Evolutionary conservation across 1,284 basidiomycete genomes (phyloP).

Genomic region (Trametes versicolor): DNA sequence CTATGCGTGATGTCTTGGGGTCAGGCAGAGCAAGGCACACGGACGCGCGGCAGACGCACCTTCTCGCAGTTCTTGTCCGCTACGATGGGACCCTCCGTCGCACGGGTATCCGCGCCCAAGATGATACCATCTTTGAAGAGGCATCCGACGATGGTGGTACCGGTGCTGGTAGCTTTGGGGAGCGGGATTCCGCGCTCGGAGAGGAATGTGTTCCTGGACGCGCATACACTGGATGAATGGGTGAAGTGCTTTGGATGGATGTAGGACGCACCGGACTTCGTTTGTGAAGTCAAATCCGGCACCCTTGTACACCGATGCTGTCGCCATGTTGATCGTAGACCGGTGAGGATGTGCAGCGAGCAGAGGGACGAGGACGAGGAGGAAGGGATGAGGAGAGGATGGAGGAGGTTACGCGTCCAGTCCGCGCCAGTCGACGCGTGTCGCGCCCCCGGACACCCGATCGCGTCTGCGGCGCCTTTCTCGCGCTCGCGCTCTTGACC

Average conservation of each 20-base stretch:
- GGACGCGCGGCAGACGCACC: conserved; percentile 56
- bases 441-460: conserved; percentile 29
- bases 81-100: conserved; percentile 95
- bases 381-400: conserved; percentile 14
- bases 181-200: conserved; percentile 72
- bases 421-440: conserved; percentile 34
- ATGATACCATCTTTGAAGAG: conserved; percentile 94
- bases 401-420: conserved; percentile 37
- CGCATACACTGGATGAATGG: background rate
- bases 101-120: conserved; percentile 96
- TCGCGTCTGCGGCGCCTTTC: background rate
- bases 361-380: conserved; percentile 6
- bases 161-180: conserved; percentile 92
- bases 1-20: conserved; percentile 50
- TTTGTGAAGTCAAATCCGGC: conserved; percentile 52
- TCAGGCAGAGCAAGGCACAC: background rate
- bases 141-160: conserved; percentile 98
- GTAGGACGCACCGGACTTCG: conserved; percentile 41
- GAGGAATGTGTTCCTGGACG: conserved; percentile 81
- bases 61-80: conserved; percentile 99
- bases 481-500: background rate
- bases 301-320: conserved; percentile 41
- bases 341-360: background rate
- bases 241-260: background rate
- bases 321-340: conserved; percentile 39